phyloP scores from a whole-genome alignment of 305 asterid genomes.

The Petunia hybrid region DNA sequence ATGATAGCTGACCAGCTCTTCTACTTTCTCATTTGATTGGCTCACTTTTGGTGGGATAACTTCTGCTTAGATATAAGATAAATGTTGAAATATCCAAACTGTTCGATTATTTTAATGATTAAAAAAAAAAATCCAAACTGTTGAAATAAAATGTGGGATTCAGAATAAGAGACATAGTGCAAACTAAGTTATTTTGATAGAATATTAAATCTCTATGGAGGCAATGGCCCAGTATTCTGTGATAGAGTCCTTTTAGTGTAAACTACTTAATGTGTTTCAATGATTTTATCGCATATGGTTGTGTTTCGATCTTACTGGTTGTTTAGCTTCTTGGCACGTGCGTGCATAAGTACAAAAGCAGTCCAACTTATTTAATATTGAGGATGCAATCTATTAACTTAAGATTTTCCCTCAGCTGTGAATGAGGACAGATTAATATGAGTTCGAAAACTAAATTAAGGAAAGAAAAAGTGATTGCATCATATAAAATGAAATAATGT shows the following conservation, averaged over 20 bases:
- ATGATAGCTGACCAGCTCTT: not conserved
- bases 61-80: not conserved
- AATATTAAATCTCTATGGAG: not conserved
- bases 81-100: not conserved
- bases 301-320: not conserved
- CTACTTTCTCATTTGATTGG: constrained; percentile 20
- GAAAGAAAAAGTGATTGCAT: not conserved
- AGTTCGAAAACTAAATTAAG: constrained; percentile 1
- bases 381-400: constrained; percentile 7
- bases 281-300: not conserved
- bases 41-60: not conserved
- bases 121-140: not conserved
- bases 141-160: not conserved
- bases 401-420: constrained; percentile 11
- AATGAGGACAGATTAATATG: not conserved
- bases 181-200: not conserved
- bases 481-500: not conserved
- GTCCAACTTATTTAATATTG: not conserved
- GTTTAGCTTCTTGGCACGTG: not conserved
- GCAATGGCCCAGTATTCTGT: not conserved
- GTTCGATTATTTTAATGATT: no score
- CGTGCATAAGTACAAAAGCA: not conserved
- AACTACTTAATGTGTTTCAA: not conserved
- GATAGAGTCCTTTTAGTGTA: not conserved
- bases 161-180: not conserved